Percentiles rank a stretch among this genome's conserved stretches.
phyloP scores from a whole-genome alignment of 1,284 basidiomycete genomes.

The Uromyces viciae-fabae region DNA sequence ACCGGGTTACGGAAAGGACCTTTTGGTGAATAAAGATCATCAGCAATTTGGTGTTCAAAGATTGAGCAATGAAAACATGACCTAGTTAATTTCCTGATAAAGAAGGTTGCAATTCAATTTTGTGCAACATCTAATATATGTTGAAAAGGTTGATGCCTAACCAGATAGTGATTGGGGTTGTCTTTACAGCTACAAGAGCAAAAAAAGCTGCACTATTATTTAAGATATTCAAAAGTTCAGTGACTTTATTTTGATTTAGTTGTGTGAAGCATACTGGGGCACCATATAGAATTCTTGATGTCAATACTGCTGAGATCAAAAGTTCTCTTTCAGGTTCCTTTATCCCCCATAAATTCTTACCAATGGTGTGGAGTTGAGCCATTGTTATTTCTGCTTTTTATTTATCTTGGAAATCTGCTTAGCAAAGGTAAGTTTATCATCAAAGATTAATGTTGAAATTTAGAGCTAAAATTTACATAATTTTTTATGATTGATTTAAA shows the following conservation, averaged over 20 bases:
- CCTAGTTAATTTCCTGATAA: neutral
- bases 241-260: neutral
- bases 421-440: neutral
- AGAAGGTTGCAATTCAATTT: neutral
- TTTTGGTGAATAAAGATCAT: too few species aligned
- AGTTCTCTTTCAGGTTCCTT: too few species aligned
- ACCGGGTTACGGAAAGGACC: slow-evolving; percentile 1
- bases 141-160: neutral
- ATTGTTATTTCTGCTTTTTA: neutral
- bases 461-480: too few species aligned
- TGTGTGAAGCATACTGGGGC: neutral
- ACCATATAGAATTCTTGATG: too few species aligned
- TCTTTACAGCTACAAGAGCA: neutral
- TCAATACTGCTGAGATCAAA: too few species aligned
- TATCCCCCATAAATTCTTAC: too few species aligned
- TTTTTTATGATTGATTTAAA: too few species aligned
- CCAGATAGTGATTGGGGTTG: neutral
- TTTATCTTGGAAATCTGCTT: neutral
- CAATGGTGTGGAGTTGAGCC: too few species aligned
- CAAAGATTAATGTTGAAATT: too few species aligned
- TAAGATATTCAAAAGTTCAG: neutral
- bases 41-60: too few species aligned
- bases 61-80: too few species aligned
- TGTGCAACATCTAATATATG: neutral
- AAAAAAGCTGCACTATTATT: neutral